These are phyloP conservation scores for Candida freyschussii DNA, from an alignment of 1,139 yeast genomes.

Conservation along the genomic window DNA sequence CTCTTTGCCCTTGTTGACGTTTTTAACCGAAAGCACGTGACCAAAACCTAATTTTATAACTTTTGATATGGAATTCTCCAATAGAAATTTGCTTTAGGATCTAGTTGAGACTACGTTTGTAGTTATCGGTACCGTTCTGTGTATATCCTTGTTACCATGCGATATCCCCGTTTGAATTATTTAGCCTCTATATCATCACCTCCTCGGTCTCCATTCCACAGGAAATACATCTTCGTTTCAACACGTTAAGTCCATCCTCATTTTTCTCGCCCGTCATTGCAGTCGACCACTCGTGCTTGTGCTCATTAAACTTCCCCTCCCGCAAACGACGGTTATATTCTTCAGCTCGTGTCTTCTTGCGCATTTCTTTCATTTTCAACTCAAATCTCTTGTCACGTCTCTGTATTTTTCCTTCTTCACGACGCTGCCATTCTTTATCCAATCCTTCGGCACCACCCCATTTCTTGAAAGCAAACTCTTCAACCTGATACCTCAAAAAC, in stretches of 20 bases:
- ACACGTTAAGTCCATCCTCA: conserved; percentile 42
- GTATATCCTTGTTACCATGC: no score
- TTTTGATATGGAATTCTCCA: no score
- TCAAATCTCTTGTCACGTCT: conserved; percentile 79
- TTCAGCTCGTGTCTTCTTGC: conserved; percentile 88
- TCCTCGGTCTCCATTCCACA: conserved; percentile 91
- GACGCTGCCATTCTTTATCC: conserved; percentile 86
- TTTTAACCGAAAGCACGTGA: no score
- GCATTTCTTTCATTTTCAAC: conserved; percentile 73
- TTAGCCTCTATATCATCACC: conserved; percentile 25
- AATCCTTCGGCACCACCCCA: conserved; percentile 92
- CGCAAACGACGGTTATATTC: conserved; percentile 71
- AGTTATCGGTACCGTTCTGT: no score
- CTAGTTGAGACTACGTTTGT: no score
- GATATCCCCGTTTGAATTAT: no score
- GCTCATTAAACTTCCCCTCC: conserved; percentile 46
- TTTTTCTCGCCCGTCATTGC: conserved; percentile 39
- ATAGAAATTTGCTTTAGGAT: no score
- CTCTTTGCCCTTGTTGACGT: conserved; percentile 1
- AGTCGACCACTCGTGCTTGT: conserved; percentile 76
- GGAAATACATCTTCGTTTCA: conserved; percentile 60
- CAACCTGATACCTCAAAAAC: conserved; percentile 83
- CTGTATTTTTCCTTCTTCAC: conserved; percentile 67
- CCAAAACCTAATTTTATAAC: no score
- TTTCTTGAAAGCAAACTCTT: conserved; percentile 84